Conservation (phyloP, 331 rosid genomes). For the Arachis monticola region DNA sequence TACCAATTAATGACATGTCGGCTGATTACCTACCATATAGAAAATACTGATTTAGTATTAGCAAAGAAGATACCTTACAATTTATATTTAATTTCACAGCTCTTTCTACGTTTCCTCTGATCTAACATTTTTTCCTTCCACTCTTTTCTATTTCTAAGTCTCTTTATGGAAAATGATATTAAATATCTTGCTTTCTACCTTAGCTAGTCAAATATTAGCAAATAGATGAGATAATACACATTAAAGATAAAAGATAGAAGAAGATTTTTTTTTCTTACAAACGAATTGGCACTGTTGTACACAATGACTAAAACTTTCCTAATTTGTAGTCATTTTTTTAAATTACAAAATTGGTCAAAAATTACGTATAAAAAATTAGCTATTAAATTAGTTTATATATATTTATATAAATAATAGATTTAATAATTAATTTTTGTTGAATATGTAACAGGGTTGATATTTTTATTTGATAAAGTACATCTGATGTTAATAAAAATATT, state of each 20-base stretch:
- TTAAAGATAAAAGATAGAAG: no score
- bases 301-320: no score
- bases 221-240: no score
- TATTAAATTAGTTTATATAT: no score
- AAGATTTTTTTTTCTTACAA: no score
- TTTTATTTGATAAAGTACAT: background rate
- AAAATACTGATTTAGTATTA: constrained; percentile 35
- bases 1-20: constrained; percentile 36
- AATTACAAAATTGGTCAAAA: no score
- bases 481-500: background rate
- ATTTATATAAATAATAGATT: no score
- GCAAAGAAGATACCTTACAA: background rate
- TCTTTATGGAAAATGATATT: background rate
- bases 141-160: background rate
- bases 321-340: no score
- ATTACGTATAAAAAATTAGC: no score
- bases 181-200: no score
- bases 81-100: background rate
- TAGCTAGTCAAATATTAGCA: no score
- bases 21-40: constrained; percentile 47
- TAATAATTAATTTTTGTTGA: background rate
- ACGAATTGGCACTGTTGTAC: no score
- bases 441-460: background rate
- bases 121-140: background rate
- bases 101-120: background rate